A percentile compares a stretch with the other conserved stretches of the same genome.
These are phyloP conservation scores for Canna indica DNA, from an alignment of 176 grass and related monocot genomes.

Conservation along the genomic window DNA sequence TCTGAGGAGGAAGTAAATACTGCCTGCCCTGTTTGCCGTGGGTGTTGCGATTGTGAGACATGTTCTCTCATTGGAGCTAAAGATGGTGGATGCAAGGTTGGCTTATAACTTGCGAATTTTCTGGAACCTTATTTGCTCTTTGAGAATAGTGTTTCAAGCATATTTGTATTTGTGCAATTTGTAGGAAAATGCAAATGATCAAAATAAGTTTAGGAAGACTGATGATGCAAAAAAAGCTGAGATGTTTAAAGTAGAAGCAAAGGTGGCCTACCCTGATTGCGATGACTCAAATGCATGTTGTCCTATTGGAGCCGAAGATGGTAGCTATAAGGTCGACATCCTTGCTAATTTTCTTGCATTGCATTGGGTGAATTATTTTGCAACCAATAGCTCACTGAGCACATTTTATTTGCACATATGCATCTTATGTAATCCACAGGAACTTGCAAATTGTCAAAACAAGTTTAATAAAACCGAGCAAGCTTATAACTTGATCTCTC, in stretches of 20 bases:
- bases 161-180: neutral
- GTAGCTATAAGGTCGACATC: conserved; percentile 29
- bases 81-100: conserved; percentile 38
- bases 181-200: neutral
- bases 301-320: conserved; percentile 28
- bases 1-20: conserved; percentile 68
- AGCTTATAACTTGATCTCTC: conserved; percentile 58
- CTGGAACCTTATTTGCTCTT: neutral
- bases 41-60: conserved; percentile 50
- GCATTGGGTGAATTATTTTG: neutral
- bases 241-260: conserved; percentile 63
- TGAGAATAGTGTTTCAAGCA: conserved; percentile 12
- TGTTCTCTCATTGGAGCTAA: conserved; percentile 37
- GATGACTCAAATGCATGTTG: conserved; percentile 43
- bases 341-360: neutral
- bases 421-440: conserved; percentile 26
- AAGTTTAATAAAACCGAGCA: conserved; percentile 55
- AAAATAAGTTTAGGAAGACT: neutral
- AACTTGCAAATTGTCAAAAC: conserved; percentile 28
- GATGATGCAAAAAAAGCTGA: conserved; percentile 12
- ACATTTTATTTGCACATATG: neutral
- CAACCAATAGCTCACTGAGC: neutral
- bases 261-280: conserved; percentile 52
- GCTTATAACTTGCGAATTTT: neutral
- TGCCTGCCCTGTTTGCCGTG: conserved; percentile 63